phyloP scores from a whole-genome alignment of 2,329 filamentous ascomycete genomes.

The Orbilia brochopaga region DNA sequence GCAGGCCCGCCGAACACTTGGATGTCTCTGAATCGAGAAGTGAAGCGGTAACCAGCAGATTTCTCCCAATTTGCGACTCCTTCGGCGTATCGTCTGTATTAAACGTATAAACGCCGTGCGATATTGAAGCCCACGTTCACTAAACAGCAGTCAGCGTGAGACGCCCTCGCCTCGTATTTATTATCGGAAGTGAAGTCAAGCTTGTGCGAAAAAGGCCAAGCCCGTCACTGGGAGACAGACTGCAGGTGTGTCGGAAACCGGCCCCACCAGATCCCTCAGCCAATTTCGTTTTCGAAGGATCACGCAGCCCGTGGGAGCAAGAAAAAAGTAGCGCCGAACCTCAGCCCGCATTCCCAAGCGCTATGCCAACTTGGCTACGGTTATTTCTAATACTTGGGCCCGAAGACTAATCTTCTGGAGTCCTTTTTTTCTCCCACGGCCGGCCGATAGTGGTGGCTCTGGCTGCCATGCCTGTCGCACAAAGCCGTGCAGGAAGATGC shows the following conservation, averaged over 20 bases:
- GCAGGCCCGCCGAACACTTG: not conserved
- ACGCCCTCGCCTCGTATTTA: not conserved
- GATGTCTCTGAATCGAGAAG: conserved; percentile 1
- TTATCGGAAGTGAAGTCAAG: not conserved
- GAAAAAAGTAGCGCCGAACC: conserved; percentile 28
- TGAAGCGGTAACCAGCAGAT: conserved; percentile 2
- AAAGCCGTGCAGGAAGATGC: conserved; percentile 27
- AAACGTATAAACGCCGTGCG: not conserved
- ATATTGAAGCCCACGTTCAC: not conserved
- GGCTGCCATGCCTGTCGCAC: conserved; percentile 30
- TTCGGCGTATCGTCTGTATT: conserved; percentile 5
- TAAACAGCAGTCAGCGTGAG: not conserved
- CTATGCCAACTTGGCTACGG: conserved; percentile 33
- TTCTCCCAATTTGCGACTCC: not conserved
- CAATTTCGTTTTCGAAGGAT: conserved; percentile 48
- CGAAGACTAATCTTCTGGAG: no score
- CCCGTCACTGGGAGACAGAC: not conserved
- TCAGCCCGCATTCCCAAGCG: conserved; percentile 24
- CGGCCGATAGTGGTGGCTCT: conserved; percentile 17
- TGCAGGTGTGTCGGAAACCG: conserved; percentile 27
- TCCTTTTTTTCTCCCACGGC: conserved; percentile 37
- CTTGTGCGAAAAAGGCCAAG: not conserved
- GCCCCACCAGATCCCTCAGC: conserved; percentile 28
- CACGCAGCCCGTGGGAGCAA: conserved; percentile 6
- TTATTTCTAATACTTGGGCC: conserved; percentile 44